A percentile compares a stretch with the other conserved stretches of the same genome.
phyloP scores from a whole-genome alignment of 2,329 filamentous ascomycete genomes.

The Aspergillus brunneoviolaceus region DNA sequence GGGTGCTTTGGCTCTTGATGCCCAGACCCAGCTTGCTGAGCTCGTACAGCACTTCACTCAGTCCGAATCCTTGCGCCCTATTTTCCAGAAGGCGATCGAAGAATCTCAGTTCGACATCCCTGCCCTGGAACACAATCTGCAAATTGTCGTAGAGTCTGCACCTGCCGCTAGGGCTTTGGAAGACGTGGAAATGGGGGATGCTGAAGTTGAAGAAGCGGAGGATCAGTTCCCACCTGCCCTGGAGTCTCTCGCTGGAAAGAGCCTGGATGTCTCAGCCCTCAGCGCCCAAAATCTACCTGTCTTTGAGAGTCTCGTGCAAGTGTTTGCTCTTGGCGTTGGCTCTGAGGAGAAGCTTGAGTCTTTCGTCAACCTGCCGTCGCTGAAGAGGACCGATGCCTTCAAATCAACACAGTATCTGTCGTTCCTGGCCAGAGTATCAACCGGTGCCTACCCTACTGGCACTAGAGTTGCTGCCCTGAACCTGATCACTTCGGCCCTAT shows the following conservation, averaged over 20 bases:
- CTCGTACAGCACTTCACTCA: conserved; percentile 67
- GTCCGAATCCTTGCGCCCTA: conserved; percentile 57
- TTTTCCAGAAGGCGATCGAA: conserved; percentile 67
- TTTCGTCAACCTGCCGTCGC: conserved; percentile 41
- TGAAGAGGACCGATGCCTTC: conserved; percentile 46
- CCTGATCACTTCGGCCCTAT: conserved; percentile 58
- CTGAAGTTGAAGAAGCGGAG: conserved; percentile 25
- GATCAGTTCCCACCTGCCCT: conserved; percentile 35
- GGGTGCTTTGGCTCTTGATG: conserved; percentile 39
- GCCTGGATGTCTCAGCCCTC: conserved; percentile 40
- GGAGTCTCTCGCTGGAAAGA: conserved; percentile 32
- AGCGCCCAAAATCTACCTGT: conserved; percentile 30
- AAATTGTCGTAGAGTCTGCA: conserved; percentile 64
- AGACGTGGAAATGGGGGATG: conserved; percentile 54
- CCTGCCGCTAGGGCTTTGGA: conserved; percentile 51
- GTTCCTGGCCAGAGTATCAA: conserved; percentile 76
- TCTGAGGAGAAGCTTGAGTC: conserved; percentile 31
- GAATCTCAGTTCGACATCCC: conserved; percentile 71
- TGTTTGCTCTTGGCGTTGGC: conserved; percentile 36
- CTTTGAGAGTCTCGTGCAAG: conserved; percentile 40
- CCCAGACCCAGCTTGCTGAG: conserved; percentile 64
- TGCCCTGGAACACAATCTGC: conserved; percentile 71
- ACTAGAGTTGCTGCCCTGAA: conserved; percentile 69
- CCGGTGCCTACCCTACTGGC: conserved; percentile 66
- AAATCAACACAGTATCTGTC: conserved; percentile 68